Conservation (phyloP, 2,329 filamentous ascomycete species). For the Phyllosticta citriasiana region DNA sequence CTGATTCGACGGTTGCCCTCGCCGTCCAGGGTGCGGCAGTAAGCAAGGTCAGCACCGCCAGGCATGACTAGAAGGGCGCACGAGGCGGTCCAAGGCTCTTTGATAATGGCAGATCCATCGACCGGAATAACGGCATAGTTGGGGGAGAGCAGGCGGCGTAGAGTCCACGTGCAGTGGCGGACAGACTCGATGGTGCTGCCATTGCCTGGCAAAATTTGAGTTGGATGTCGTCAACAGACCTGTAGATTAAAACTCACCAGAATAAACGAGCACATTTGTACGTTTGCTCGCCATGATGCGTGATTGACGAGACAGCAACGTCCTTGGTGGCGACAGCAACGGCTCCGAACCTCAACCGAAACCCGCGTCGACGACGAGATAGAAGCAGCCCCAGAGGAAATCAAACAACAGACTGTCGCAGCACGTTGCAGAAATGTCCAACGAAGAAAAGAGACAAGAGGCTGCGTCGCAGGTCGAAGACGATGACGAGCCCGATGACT, state of each 20-base stretch:
- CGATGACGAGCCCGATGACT: slow-evolving; percentile 90
- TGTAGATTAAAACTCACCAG: slow-evolving; percentile 47
- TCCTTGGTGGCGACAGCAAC: slow-evolving; percentile 18
- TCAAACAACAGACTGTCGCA: slow-evolving; percentile 2
- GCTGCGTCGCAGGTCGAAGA: slow-evolving; percentile 34
- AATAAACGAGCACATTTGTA: slow-evolving; percentile 89
- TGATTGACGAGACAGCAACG: slow-evolving; percentile 11
- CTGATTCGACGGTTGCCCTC: slow-evolving; percentile 74
- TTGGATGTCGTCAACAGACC: not conserved
- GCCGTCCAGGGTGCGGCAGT: slow-evolving; percentile 80
- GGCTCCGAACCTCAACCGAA: slow-evolving; percentile 20
- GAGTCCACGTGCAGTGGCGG: slow-evolving; percentile 75
- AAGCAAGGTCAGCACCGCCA: slow-evolving; percentile 87
- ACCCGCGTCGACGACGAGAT: not conserved
- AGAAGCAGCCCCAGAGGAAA: not conserved
- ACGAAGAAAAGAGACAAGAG: slow-evolving; percentile 38
- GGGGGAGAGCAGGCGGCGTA: slow-evolving; percentile 75
- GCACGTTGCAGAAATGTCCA: slow-evolving; percentile 40
- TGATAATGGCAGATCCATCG: slow-evolving; percentile 65
- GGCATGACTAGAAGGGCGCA: slow-evolving; percentile 88
- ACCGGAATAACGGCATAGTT: slow-evolving; percentile 90
- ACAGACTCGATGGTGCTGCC: slow-evolving; percentile 84
- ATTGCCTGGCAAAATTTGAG: slow-evolving; percentile 46
- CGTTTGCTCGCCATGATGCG: slow-evolving; percentile 53
- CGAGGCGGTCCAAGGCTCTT: slow-evolving; percentile 81